Evolutionary conservation across 495 filamentous ascomycete species (phyloP).

Genomic region (Penicillium coprophilum): DNA sequence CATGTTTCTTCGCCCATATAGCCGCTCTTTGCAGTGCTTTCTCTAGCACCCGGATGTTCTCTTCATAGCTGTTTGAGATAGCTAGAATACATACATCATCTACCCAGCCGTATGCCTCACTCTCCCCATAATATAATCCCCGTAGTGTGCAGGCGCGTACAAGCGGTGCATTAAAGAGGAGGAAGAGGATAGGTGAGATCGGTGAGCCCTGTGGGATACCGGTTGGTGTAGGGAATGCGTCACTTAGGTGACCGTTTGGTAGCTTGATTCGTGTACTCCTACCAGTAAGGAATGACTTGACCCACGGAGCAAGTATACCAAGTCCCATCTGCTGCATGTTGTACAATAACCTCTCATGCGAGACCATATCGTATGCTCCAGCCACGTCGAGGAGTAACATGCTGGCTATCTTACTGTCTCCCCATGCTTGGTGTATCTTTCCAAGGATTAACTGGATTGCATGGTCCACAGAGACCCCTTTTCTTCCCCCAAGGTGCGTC

Average conservation of each 20-base stretch:
- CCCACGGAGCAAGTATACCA: too few species aligned
- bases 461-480: slow-evolving; percentile 19
- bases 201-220: slow-evolving; percentile 1
- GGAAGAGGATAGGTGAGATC: background rate
- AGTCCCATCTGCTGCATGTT: too few species aligned
- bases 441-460: slow-evolving; percentile 24
- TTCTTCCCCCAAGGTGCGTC: slow-evolving; percentile 16
- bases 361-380: slow-evolving; percentile 38
- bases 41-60: background rate
- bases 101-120: background rate
- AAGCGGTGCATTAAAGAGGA: background rate
- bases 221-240: background rate
- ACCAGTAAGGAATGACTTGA: background rate
- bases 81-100: background rate
- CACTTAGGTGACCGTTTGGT: background rate
- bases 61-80: background rate
- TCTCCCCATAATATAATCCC: background rate
- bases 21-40: background rate
- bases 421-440: slow-evolving; percentile 23
- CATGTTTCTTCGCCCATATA: background rate
- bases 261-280: slow-evolving; percentile 6
- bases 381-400: slow-evolving; percentile 24
- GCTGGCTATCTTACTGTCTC: slow-evolving; percentile 1
- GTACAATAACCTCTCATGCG: too few species aligned
- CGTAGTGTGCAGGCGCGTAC: background rate